phyloP scores from a whole-genome alignment of 164 flowering plant species.

The Tetrastigma voinierianum region DNA sequence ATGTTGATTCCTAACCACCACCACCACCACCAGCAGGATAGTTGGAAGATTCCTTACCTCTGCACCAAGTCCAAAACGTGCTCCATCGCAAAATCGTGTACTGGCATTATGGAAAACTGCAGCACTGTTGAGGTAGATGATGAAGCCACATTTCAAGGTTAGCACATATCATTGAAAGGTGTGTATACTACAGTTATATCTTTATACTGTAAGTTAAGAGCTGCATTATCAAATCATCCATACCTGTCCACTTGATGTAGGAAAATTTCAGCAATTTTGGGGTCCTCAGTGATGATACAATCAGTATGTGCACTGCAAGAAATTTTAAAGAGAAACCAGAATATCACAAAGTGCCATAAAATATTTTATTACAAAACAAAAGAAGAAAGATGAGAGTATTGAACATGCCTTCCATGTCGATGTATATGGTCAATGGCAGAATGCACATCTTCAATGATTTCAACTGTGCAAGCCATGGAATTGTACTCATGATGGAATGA shows the following conservation, averaged over 20 bases:
- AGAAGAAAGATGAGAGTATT: neutral
- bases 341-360: neutral
- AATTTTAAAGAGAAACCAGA: neutral
- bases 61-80: slow-evolving; percentile 89
- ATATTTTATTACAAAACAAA: neutral
- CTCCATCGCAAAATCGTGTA: slow-evolving; percentile 89
- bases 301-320: slow-evolving; percentile 78
- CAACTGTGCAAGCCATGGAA: slow-evolving; percentile 73
- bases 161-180: neutral
- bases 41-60: slow-evolving; percentile 48
- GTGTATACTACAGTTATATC: neutral
- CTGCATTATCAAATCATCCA: neutral
- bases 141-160: neutral
- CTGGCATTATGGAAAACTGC: slow-evolving; percentile 92
- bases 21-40: too few relatives aligned
- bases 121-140: slow-evolving; percentile 50
- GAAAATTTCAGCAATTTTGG: slow-evolving; percentile 60
- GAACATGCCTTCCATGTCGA: slow-evolving; percentile 70
- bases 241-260: slow-evolving; percentile 80
- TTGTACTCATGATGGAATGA: slow-evolving; percentile 80
- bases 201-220: neutral
- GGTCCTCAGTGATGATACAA: slow-evolving; percentile 73
- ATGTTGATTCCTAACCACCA: neutral
- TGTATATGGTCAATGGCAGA: slow-evolving; percentile 85
- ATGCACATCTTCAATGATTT: slow-evolving; percentile 75